Evolutionary conservation across 2,329 filamentous ascomycete species (phyloP), one percentile per base, ranked within the genome.

Genomic region (Alternaria atra): DNA sequence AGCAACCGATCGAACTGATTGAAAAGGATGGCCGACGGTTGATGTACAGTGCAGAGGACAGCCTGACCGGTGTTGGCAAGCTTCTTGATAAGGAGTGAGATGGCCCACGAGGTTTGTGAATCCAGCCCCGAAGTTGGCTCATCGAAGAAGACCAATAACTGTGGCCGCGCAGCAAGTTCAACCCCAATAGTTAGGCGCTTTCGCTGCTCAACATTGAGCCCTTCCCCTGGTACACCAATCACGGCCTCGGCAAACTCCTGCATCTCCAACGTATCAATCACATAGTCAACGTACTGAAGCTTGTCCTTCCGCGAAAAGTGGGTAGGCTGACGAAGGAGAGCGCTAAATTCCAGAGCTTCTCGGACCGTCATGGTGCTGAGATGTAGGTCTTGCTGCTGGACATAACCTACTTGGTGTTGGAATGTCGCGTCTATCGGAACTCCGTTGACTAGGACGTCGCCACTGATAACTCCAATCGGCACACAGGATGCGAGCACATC

Each of bases 51-150:
- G 82, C 93, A 97, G 17, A 97, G 88, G 79, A 97, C 92, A 52
- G 94, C 94, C 54, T 79, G 76, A 13, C 94, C 94, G 64, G 89
- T 91, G 77, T 94, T 91, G 70, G 93, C 93, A 32, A 97, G 85
- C 80, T 96, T 97, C 79, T 96, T 90, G 40, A 98, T 86, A 10
- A 97, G 86, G 76, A 93, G 90, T 47, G 93, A 85, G 75, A 97
- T 97, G 65, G 92, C 91, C 92, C 92, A 97, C 0, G 93, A 94
- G 1, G 93, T 97, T 79, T 97, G 93, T 74, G 89, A 92, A 79
- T 97, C 94, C 23, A 97, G 88, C 83, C 94, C 94, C 25, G 93
- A 97, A 4, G 94, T 97, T 15, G 94, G 94, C 79, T 98, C 94
- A 72, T 98, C 94, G 37, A 97, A 88, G 82, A 97, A 97, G 46